phyloP scores from a whole-genome alignment of 257 asterid species.

The Verbascum thapsus region DNA sequence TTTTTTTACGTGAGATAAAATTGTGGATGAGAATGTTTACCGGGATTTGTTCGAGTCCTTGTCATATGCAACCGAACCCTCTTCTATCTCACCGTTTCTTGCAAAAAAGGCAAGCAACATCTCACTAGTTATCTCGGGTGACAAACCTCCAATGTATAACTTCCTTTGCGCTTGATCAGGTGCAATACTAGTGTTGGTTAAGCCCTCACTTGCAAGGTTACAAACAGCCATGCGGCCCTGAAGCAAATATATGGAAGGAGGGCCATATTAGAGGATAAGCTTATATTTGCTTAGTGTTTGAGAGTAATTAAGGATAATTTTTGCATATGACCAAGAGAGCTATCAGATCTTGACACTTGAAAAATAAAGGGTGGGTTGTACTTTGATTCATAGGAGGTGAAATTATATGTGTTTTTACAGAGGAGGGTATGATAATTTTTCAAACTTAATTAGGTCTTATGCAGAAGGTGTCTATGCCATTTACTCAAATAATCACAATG shows the following conservation, averaged over 20 bases:
- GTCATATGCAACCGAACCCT: constrained; percentile 90
- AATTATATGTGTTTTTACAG: no score
- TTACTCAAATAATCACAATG: background rate
- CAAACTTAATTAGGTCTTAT: no score
- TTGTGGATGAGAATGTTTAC: constrained; percentile 36
- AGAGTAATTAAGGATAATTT: no score
- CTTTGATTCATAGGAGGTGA: no score
- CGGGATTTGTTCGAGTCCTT: constrained; percentile 79
- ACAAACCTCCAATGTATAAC: constrained; percentile 73
- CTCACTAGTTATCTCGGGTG: constrained; percentile 83
- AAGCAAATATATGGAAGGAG: constrained; percentile 26
- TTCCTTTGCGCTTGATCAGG: constrained; percentile 80
- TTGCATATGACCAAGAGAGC: no score
- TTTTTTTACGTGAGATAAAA: constrained; percentile 15
- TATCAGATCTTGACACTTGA: no score
- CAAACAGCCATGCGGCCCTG: constrained; percentile 94
- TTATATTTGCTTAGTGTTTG: background rate
- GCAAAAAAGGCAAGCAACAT: constrained; percentile 60
- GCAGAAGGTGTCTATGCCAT: no score
- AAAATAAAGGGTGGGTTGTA: no score
- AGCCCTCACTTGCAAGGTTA: constrained; percentile 80
- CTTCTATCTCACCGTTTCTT: constrained; percentile 81
- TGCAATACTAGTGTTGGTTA: constrained; percentile 50
- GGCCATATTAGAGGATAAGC: background rate
- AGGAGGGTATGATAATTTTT: no score